Evolutionary conservation across 2,329 filamentous ascomycete species (phyloP).

Genomic region (Cryphonectria japonica): DNA sequence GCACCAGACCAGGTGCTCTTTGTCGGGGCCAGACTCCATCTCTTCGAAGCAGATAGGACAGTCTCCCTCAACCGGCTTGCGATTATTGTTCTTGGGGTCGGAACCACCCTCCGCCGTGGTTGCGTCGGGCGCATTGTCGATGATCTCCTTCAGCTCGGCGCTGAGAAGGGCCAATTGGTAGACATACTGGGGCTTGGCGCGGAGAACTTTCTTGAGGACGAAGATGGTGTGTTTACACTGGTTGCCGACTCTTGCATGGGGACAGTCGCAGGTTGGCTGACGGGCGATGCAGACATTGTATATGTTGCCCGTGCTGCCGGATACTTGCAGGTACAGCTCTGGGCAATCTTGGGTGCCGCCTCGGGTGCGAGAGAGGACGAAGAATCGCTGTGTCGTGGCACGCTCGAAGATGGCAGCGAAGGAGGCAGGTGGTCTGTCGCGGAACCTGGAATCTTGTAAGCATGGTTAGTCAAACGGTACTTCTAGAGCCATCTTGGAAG

Average conservation of each 20-base stretch:
- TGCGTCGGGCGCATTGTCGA: conserved; percentile 57
- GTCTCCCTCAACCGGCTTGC: conserved; percentile 56
- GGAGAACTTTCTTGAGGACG: conserved; percentile 62
- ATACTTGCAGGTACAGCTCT: conserved; percentile 60
- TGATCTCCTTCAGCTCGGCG: conserved; percentile 62
- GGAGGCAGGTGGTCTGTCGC: conserved; percentile 39
- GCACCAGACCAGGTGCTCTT: conserved; percentile 53
- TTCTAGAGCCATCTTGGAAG: not conserved
- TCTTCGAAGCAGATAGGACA: conserved; percentile 62
- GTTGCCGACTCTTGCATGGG: conserved; percentile 55
- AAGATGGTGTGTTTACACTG: conserved; percentile 71
- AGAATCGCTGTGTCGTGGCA: conserved; percentile 49
- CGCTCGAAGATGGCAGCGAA: conserved; percentile 45
- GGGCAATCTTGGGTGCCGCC: conserved; percentile 43
- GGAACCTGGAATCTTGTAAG: conserved; percentile 32
- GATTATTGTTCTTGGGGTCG: conserved; percentile 40
- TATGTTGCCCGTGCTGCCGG: conserved; percentile 68
- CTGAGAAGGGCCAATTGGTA: conserved; percentile 66
- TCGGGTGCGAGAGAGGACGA: conserved; percentile 47
- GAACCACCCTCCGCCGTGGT: conserved; percentile 38
- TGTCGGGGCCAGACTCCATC: conserved; percentile 41
- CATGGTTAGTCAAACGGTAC: not conserved
- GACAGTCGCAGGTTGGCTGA: conserved; percentile 59
- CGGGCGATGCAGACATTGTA: conserved; percentile 60
- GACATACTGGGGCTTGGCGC: conserved; percentile 56